These are phyloP conservation scores for Cichorium intybus DNA, from an alignment of 140 eudicot genomes.

Conservation along the genomic window DNA sequence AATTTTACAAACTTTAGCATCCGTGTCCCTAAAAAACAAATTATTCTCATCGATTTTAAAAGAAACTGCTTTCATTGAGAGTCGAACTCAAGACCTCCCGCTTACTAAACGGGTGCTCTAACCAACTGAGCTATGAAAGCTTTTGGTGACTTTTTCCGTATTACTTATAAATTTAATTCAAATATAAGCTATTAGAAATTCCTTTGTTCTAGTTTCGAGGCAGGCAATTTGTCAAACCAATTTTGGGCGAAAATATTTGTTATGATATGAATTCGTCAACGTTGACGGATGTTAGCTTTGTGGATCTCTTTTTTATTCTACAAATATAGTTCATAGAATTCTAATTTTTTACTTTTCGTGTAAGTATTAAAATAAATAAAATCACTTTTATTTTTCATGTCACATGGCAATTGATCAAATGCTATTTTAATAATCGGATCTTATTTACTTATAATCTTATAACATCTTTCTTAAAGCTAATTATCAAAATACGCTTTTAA, in stretches of 20 bases:
- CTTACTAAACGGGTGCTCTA: conserved; percentile 97
- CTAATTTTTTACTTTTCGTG: background rate
- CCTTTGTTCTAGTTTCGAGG: background rate
- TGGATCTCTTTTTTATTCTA: background rate
- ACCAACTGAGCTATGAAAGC: conserved; percentile 98
- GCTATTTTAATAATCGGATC: background rate
- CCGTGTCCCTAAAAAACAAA: no score
- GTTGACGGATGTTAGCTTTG: background rate
- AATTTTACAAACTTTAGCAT: no score
- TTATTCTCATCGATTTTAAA: no score
- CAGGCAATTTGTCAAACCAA: background rate
- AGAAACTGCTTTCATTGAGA: conserved; percentile 77
- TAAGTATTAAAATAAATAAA: no score
- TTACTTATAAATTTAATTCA: no score
- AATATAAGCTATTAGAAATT: no score
- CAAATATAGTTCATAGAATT: no score
- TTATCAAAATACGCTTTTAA: no score
- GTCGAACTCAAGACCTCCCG: conserved; percentile 99
- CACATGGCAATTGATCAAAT: background rate
- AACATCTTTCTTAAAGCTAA: no score
- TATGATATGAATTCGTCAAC: background rate
- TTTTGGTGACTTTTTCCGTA: background rate
- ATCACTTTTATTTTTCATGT: no score
- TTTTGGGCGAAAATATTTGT: background rate
- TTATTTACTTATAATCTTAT: no score